phyloP scores from a whole-genome alignment of 2,329 filamentous ascomycete species.

The Verticillium albo-atrum region DNA sequence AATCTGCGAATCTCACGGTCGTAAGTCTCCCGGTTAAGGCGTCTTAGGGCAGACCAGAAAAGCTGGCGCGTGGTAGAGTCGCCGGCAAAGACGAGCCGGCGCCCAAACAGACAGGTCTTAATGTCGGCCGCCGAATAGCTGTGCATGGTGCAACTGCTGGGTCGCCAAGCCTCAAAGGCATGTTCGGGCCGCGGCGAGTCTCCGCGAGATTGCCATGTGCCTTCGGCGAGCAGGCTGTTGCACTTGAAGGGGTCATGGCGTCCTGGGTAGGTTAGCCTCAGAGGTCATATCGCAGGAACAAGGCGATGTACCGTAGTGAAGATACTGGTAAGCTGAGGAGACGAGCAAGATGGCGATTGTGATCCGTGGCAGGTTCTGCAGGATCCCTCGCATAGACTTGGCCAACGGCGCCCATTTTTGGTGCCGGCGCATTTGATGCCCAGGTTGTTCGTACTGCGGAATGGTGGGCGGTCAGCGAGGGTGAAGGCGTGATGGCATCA shows the following conservation, averaged over 20 bases:
- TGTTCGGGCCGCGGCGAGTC: conserved; percentile 14
- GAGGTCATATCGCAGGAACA: background rate
- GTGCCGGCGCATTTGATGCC: background rate
- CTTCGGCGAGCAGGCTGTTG: conserved; percentile 42
- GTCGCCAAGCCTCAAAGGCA: conserved; percentile 49
- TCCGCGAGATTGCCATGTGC: conserved; percentile 38
- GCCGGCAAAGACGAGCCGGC: conserved; percentile 54
- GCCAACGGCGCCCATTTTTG: background rate
- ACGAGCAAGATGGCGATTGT: conserved; percentile 7
- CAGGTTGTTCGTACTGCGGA: background rate
- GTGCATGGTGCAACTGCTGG: conserved; percentile 54
- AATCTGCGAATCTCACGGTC: conserved; percentile 7
- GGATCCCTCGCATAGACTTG: background rate
- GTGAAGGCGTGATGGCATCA: background rate
- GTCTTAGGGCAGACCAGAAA: conserved; percentile 44
- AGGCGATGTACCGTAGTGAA: background rate
- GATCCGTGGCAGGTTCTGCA: background rate
- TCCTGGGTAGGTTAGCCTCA: conserved; percentile 3
- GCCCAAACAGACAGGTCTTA: conserved; percentile 43
- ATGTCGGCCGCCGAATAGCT: conserved; percentile 50
- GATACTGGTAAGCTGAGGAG: conserved; percentile 10
- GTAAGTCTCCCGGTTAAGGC: conserved; percentile 7
- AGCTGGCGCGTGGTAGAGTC: conserved; percentile 57
- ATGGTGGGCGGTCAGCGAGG: background rate
- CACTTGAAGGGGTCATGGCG: conserved; percentile 48